Conservation (phyloP, 495 filamentous ascomycete genomes). For the Rhizodiscina lignyota region DNA sequence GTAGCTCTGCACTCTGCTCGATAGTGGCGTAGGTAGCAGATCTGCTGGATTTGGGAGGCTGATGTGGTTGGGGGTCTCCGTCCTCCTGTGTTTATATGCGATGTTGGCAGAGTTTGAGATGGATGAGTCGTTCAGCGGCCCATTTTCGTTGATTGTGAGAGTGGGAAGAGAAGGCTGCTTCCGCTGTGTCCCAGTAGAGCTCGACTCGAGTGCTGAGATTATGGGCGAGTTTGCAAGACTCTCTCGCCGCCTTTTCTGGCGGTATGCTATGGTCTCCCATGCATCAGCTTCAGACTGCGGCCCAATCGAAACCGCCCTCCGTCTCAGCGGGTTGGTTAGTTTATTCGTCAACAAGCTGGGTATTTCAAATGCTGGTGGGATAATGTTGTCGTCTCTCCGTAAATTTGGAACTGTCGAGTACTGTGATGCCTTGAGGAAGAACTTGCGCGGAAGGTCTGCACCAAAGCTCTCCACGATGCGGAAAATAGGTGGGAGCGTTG, state of each 20-base stretch:
- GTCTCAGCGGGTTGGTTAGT: constrained; percentile 59
- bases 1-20: too few relatives aligned
- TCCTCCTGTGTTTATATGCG: too few relatives aligned
- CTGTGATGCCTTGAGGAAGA: constrained; percentile 79
- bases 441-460: constrained; percentile 61
- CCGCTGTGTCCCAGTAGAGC: too few relatives aligned
- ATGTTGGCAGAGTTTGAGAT: too few relatives aligned
- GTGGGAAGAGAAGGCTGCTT: too few relatives aligned
- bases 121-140: too few relatives aligned
- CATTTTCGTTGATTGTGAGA: too few relatives aligned
- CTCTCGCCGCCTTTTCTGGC: constrained; percentile 64
- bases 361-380: constrained; percentile 72
- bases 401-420: constrained; percentile 71
- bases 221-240: constrained; percentile 28
- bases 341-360: constrained; percentile 52
- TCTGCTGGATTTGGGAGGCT: too few relatives aligned
- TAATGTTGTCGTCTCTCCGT: constrained; percentile 66
- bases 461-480: constrained; percentile 67
- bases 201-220: background rate
- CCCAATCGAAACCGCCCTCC: constrained; percentile 71
- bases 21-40: too few relatives aligned
- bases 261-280: constrained; percentile 88
- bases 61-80: too few relatives aligned
- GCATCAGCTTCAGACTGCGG: constrained; percentile 93
- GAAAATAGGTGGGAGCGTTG: constrained; percentile 68